Base-by-base conservation (phyloP, 1,139 yeast genomes). In the Pichia cactophila region DNA sequence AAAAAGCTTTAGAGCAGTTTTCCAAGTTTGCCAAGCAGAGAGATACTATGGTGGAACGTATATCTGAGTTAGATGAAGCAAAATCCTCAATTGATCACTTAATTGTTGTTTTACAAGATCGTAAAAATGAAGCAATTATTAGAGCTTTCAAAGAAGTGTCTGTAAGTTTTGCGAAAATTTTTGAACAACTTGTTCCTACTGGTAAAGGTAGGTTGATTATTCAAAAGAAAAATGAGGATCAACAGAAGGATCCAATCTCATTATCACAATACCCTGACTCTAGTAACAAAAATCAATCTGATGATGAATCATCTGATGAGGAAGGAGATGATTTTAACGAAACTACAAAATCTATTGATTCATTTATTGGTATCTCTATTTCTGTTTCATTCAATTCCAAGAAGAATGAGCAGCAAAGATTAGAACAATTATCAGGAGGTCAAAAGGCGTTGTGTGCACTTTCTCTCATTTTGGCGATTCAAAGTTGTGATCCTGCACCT, bases 361-460 rank as follows among this genome's bases (percentile, higher is more conserved):
- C 79, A 52, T 88, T 85, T 61, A 72, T 75, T 12, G 97, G 97
- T 20, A 89, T 92, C 4, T 79, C 95, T 0, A 87, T 92, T 52
- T 76, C 86, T 8, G 97, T 90, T 2, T 88, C 97, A 0, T 92
- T 92, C 73, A 92, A 89, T 62, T 84, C 95, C 16, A 85, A 83
- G 58, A 77, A 77, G 42, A 87, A 89, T 63, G 97, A 89, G 59
- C 96, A 87, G 63, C 88, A 86, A 57, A 75, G 87, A 55, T 85
- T 90, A 49, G 96, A 89, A 65, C 97, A 90, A 62, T 72, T 92
- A 33, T 87, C 96, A 0, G 98, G 98, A 40, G 98, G 98, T 7
- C 98, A 92, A 62, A 92, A 92, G 63, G 86, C 97, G 0, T 71
- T 92, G 20, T 90, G 97, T 72, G 97, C 98, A 2, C 81, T 92